A percentile compares a stretch with the other conserved stretches of the same genome.
Evolutionary conservation across 2,329 filamentous ascomycete species (phyloP).

Genomic region (Ceratocystis lukuohia): DNA sequence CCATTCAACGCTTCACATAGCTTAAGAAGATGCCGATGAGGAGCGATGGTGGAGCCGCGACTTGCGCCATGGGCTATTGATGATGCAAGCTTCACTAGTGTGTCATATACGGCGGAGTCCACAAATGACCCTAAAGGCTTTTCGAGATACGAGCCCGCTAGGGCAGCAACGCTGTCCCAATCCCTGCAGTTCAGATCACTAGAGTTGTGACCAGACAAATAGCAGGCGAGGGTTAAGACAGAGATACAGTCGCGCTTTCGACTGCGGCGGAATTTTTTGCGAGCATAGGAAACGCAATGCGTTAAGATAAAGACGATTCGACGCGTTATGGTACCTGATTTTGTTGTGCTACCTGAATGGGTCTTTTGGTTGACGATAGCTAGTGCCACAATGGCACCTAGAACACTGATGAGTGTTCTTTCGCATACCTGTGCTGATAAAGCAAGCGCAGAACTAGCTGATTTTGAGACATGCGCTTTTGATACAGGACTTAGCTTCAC

Average conservation of each 20-base stretch:
- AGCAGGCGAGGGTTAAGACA: constrained; percentile 7
- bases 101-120: constrained; percentile 23
- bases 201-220: constrained; percentile 7
- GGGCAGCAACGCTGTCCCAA: constrained; percentile 1
- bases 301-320: constrained; percentile 13
- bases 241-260: constrained; percentile 12
- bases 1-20: constrained; percentile 32
- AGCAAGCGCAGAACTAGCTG: background rate
- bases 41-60: constrained; percentile 29
- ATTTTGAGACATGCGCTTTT: background rate
- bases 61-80: constrained; percentile 36
- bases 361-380: constrained; percentile 10
- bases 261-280: constrained; percentile 8
- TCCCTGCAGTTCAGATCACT: constrained; percentile 1
- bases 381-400: constrained; percentile 13
- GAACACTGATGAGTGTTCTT: constrained; percentile 15
- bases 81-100: constrained; percentile 30
- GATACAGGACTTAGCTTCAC: background rate
- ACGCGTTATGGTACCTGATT: constrained; percentile 9
- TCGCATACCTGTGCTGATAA: constrained; percentile 11
- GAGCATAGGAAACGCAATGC: constrained; percentile 7
- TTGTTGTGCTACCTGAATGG: background rate
- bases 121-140: background rate
- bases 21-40: constrained; percentile 28
- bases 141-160: constrained; percentile 1